Evolutionary conservation across 2,329 filamentous ascomycete species (phyloP), one percentile per base, ranked within the genome.

Genomic region (Diaporthe ilicicola): DNA sequence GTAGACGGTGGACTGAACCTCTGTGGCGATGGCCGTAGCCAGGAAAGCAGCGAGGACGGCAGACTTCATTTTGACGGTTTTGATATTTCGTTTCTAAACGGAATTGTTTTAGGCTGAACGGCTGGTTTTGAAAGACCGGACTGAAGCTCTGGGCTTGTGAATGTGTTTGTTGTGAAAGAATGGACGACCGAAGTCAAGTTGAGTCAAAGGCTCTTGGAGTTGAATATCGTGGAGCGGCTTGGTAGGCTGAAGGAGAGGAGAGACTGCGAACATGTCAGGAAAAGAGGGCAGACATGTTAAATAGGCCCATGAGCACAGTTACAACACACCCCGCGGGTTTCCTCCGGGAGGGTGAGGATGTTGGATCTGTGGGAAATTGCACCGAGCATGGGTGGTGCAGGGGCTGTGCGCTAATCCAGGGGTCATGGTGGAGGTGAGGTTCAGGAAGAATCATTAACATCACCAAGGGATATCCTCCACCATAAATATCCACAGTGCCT

Each of bases 61-160:
- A 87, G 89, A 90, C 88, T 87, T 87, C 89, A 91, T 91, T 78
- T 90, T 90, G 88, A 84, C 76, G 54, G 62, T 53, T 46, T 70
- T 69, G 64, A 62, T 73, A 69, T 66, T 74, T 74, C 67, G 70
- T 74, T 70, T 70, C 62, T 71, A 74, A 74, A 69, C 71, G 69
- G 65, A 56, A 48, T 32, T 55, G 65, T 39, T 73, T 70, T 68
- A 44, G 34, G 46, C 22, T 37, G 53, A 32, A 68, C 65, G 39
- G 61, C 34, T 54, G 53, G 12, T 5, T 22, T 22, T 64, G n/a
- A 77, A 77, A 76, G 75, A 79, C 73, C 67, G 61, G 77, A 75
- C 65, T 74, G 75, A 78, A 78, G 76, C 77, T 75, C 54, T 48
- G 75, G 75, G 76, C 76, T 78, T 76, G 66, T 56, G 69, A 70